phyloP scores from a whole-genome alignment of 805 yeast species.

The Saccharomyces mikatae region DNA sequence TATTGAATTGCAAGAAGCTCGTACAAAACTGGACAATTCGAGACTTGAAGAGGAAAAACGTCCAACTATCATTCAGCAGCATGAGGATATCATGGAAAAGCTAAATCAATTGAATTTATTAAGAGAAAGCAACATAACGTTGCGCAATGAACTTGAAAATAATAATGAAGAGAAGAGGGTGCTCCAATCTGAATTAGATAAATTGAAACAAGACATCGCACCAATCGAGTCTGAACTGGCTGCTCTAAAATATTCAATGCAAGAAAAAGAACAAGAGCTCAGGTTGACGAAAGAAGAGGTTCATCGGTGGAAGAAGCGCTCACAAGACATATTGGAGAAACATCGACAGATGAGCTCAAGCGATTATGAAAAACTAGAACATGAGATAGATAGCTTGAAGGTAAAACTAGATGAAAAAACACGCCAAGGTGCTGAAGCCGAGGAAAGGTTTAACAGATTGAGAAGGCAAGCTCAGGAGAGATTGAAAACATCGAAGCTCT shows the following conservation, averaged over 20 bases:
- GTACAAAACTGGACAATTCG: constrained; percentile 37
- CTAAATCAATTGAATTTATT: constrained; percentile 54
- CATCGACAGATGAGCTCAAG: constrained; percentile 42
- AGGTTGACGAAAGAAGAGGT: constrained; percentile 43
- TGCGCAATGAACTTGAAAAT: constrained; percentile 43
- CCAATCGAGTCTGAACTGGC: constrained; percentile 39
- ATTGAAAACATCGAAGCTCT: constrained; percentile 23
- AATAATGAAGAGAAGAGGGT: constrained; percentile 27
- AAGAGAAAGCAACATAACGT: constrained; percentile 59
- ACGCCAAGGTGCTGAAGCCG: constrained; percentile 29
- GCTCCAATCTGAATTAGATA: constrained; percentile 36
- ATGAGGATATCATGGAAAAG: constrained; percentile 42
- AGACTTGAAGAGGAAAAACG: constrained; percentile 30
- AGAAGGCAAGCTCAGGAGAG: constrained; percentile 32
- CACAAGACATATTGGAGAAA: constrained; percentile 40
- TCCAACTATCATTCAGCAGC: constrained; percentile 29
- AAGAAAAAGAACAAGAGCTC: constrained; percentile 44
- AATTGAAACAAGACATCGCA: constrained; percentile 30
- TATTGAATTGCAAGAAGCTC: constrained; percentile 45
- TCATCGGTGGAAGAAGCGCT: constrained; percentile 49
- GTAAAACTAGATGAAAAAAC: constrained; percentile 15
- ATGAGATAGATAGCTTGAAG: constrained; percentile 20
- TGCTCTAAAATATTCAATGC: constrained; percentile 35
- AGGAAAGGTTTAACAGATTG: constrained; percentile 27
- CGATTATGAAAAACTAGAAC: constrained; percentile 34